Percentiles rank a stretch among this genome's conserved stretches.
phyloP scores from a whole-genome alignment of 345 rosid genomes.

The Xanthoceras sorbifolium region DNA sequence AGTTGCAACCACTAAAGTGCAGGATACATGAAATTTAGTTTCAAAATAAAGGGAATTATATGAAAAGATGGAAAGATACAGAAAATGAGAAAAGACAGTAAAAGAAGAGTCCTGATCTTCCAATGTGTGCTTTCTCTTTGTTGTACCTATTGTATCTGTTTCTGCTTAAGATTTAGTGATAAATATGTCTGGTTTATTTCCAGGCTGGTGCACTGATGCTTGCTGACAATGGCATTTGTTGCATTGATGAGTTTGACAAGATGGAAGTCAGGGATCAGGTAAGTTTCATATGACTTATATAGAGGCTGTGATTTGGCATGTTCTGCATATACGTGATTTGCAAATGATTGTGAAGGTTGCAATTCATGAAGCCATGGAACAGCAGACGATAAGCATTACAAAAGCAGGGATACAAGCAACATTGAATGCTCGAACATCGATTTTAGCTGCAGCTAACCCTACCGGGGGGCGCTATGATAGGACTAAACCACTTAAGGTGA shows the following conservation, averaged over 20 bases:
- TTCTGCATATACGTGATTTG: not conserved
- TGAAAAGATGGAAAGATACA: not conserved
- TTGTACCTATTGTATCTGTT: not conserved
- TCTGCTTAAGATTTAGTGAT: constrained; percentile 5
- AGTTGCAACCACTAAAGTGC: not conserved
- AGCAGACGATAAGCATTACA: constrained; percentile 97
- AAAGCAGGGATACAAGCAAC: constrained; percentile 99
- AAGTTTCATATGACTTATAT: constrained; percentile 16
- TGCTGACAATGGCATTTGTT: constrained; percentile 97
- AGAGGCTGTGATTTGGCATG: not conserved
- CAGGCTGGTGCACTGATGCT: constrained; percentile 99
- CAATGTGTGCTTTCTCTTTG: not conserved
- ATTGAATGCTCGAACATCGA: constrained; percentile 91
- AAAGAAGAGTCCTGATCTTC: not conserved
- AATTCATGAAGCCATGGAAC: constrained; percentile 99
- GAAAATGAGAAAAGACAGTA: not conserved
- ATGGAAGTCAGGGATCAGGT: constrained; percentile 99
- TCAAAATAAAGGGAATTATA: not conserved
- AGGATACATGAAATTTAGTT: not conserved
- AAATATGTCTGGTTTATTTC: constrained; percentile 8
- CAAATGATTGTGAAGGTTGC: constrained; percentile 70
- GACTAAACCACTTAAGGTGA: constrained; percentile 93
- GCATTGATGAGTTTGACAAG: constrained; percentile 97
- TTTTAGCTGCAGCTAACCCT: constrained; percentile 97
- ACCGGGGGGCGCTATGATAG: constrained; percentile 92